A percentile compares a stretch with the other conserved stretches of the same genome.
Evolutionary conservation across 345 rosid species (phyloP).

Genomic region (Gossypium ekmanianum): DNA sequence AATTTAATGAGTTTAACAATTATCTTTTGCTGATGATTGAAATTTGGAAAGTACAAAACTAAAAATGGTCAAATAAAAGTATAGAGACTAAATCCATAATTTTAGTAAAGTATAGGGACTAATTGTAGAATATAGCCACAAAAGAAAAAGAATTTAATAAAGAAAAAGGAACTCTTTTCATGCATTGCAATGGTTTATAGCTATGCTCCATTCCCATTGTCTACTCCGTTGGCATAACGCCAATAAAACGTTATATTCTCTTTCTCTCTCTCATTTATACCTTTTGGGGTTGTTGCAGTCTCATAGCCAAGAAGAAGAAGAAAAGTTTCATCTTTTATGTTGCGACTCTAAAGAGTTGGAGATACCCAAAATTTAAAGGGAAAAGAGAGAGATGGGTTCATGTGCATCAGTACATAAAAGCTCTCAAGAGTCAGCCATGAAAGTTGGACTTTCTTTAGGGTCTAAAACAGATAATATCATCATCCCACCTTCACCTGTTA

Average conservation of each 20-base stretch:
- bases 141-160: no score
- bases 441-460: constrained; percentile 28
- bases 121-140: no score
- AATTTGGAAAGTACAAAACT: no score
- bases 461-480: constrained; percentile 29
- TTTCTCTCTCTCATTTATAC: not conserved
- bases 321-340: constrained; percentile 1
- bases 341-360: constrained; percentile 5
- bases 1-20: no score
- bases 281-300: not conserved
- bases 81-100: no score
- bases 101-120: no score
- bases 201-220: not conserved
- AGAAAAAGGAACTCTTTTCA: no score
- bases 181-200: not conserved
- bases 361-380: not conserved
- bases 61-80: no score
- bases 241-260: constrained; percentile 10
- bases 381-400: constrained; percentile 39
- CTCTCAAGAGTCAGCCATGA: constrained; percentile 32
- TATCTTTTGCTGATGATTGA: no score
- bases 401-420: constrained; percentile 40
- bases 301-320: not conserved
- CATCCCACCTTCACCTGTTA: constrained; percentile 39
- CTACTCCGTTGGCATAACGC: constrained; percentile 21